A percentile compares a stretch with the other conserved stretches of the same genome.
These are phyloP conservation scores for Tuber indicum DNA, from an alignment of 495 filamentous ascomycete species.

Conservation along the genomic window DNA sequence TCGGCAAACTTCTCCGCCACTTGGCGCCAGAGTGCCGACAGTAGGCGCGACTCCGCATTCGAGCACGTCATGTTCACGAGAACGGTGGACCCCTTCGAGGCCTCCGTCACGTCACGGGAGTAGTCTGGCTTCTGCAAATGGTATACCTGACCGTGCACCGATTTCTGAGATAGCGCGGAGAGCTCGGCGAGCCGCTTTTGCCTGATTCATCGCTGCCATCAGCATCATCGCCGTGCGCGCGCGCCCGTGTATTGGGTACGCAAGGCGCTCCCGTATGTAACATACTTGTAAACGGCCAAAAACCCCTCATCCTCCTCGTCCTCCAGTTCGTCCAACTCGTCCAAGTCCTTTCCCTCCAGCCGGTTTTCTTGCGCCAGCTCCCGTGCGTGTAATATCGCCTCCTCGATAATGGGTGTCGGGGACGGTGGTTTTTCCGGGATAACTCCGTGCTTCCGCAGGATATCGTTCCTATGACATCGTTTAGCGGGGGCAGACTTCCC, in stretches of 20 bases:
- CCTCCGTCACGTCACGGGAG: conserved; percentile 82
- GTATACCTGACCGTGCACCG: conserved; percentile 81
- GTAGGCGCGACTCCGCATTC: conserved; percentile 73
- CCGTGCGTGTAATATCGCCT: conserved; percentile 79
- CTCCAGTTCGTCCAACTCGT: conserved; percentile 88
- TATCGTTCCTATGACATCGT: conserved; percentile 73
- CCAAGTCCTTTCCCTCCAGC: conserved; percentile 84
- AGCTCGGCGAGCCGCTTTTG: conserved; percentile 80
- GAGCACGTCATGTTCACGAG: conserved; percentile 78
- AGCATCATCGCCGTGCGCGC: conserved; percentile 1
- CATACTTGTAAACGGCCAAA: conserved; percentile 71
- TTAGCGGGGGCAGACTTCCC: not conserved
- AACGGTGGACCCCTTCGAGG: conserved; percentile 66
- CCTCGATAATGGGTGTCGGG: conserved; percentile 88
- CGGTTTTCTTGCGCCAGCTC: conserved; percentile 78
- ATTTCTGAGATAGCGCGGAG: conserved; percentile 61
- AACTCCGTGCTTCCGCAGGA: conserved; percentile 89
- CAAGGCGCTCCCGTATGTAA: not conserved
- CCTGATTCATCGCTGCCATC: conserved; percentile 42
- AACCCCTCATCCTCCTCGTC: conserved; percentile 85
- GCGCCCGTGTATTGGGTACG: not conserved
- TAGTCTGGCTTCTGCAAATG: conserved; percentile 93
- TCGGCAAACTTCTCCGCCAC: conserved; percentile 79
- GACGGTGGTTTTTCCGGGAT: conserved; percentile 95
- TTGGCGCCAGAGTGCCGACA: conserved; percentile 82